Evolutionary conservation across 2,329 filamentous ascomycete species (phyloP), one percentile per base, ranked within the genome.

Genomic region (Juglanconis sp.): DNA sequence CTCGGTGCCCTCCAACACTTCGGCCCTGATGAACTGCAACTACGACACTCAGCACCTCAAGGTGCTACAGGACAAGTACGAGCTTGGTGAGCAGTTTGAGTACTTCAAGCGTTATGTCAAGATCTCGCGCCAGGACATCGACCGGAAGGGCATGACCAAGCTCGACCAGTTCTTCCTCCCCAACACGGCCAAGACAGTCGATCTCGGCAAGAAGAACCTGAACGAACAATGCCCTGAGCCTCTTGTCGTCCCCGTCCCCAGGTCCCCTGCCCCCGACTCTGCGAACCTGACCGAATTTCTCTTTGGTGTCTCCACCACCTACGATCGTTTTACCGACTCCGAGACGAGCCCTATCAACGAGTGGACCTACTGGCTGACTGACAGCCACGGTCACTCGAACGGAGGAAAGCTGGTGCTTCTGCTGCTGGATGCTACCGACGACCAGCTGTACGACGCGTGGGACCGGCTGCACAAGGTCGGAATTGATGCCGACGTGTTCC

Each of bases 281-380:
- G 82, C 79, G 58, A 81, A 85, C 61, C 76, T 81, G 10, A 81
- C 81, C 42, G 80, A 83, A 62, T 82, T 85, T 69, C 79, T 85
- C 69, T 85, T 85, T 63, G 82, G 82, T 46, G 81, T 86, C 5
- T 85, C 83, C 1, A 85, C 83, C 8, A 84, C 82, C 2, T 85
- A 81, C 72, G 74, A 79, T 65, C 74, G 82, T 59, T 80, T 86
- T 65, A 81, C 73, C 67, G 79, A 82, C 63, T 72, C 77, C 0
- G 75, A 76, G 57, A 84, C 79, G 2, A 80, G 75, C 56, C 80
- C 82, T 0, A 78, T 85, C 54, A 79, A 81, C 63, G 83, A 86
- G 68, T 86, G 83, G 83, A 77, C 80, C 5, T 84, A 81, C 70
- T 86, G 83, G 83, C 74, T 86, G 61, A 85, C 83, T 3, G 80